A percentile compares a stretch with the other conserved stretches of the same genome.
phyloP scores from a whole-genome alignment of 169 alveolate species.

The Cryptosporidium viatorum region DNA sequence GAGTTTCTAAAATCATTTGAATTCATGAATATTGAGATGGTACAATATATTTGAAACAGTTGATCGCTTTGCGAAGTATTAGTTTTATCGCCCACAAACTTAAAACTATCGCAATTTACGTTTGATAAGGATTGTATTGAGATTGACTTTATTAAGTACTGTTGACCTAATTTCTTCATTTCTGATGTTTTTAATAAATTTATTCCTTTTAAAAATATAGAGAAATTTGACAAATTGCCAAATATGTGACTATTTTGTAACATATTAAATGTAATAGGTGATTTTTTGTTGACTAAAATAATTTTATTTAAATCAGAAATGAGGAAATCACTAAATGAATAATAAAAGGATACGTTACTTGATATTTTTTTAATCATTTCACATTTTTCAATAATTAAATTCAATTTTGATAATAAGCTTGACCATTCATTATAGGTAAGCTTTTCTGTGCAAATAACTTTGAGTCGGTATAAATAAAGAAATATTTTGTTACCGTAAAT shows the following conservation, averaged over 20 bases:
- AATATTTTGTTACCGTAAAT: neutral
- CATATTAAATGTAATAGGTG: neutral
- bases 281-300: neutral
- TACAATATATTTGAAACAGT: conserved; percentile 6
- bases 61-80: neutral
- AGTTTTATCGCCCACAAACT: neutral
- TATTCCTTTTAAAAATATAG: conserved; percentile 26
- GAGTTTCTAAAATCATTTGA: conserved; percentile 1
- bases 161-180: conserved; percentile 15
- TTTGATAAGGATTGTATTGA: neutral
- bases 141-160: neutral
- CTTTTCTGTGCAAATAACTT: conserved; percentile 10
- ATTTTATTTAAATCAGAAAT: neutral
- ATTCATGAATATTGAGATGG: conserved; percentile 17
- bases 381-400: neutral
- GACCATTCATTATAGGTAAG: conserved; percentile 17
- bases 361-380: neutral
- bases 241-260: neutral
- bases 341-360: neutral
- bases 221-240: neutral
- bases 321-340: neutral
- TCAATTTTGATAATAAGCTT: conserved; percentile 10
- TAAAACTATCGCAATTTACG: neutral
- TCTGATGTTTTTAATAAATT: conserved; percentile 9
- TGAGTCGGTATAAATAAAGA: conserved; percentile 37